Conservation (phyloP, 1,284 basidiomycete species). For the Sporisorium sorghi region DNA sequence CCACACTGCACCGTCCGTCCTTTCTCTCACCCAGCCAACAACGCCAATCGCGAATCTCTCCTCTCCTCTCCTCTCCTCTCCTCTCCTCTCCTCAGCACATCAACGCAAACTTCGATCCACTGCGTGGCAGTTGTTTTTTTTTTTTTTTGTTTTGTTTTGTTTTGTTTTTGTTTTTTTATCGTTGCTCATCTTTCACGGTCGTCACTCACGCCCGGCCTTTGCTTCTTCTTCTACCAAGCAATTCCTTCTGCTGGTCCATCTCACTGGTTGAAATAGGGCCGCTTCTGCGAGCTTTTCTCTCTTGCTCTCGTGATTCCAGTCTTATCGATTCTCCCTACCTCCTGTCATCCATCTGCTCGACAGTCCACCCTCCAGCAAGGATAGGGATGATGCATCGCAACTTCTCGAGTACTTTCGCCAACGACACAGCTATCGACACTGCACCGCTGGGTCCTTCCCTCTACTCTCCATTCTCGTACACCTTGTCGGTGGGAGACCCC, state of each 20-base stretch:
- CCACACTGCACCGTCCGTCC: conserved; percentile 2
- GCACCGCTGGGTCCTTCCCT: conserved; percentile 8
- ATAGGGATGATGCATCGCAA: conserved; percentile 33
- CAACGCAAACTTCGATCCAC: background rate
- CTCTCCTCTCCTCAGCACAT: background rate
- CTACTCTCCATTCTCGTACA: conserved; percentile 20
- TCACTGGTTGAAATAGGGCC: conserved; percentile 21
- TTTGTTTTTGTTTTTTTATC: too few species aligned
- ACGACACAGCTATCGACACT: conserved; percentile 17
- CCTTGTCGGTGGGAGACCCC: conserved; percentile 14
- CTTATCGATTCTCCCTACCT: background rate
- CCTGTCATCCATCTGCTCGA: background rate
- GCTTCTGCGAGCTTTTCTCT: background rate
- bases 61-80: too few species aligned
- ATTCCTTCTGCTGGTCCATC: conserved; percentile 11
- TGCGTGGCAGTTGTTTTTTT: background rate
- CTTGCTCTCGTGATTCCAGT: background rate
- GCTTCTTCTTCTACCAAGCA: background rate
- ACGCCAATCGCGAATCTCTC: background rate
- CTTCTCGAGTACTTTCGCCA: conserved; percentile 4
- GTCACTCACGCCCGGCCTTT: background rate
- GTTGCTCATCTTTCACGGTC: background rate
- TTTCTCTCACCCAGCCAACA: conserved; percentile 8
- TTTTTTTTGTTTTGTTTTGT: too few species aligned
- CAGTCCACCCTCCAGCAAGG: background rate